Percentiles rank a stretch among this genome's conserved stretches.
Evolutionary conservation across 2,329 filamentous ascomycete genomes (phyloP).

Genomic region (Akanthomyces uredinophilus): DNA sequence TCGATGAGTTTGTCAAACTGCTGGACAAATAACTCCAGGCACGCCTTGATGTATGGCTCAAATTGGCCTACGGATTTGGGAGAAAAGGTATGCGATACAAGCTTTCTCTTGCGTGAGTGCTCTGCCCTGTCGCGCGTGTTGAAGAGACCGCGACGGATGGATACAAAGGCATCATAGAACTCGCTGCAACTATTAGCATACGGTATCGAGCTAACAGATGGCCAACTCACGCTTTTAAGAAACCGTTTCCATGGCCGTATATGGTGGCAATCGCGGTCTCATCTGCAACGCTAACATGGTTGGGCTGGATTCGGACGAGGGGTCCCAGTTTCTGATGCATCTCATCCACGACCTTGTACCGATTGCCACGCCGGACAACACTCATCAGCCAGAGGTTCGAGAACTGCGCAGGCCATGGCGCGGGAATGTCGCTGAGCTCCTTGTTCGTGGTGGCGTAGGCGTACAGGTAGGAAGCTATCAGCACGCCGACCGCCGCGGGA

Average conservation of each 20-base stretch:
- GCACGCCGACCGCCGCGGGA: constrained; percentile 39
- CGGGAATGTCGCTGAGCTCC: constrained; percentile 51
- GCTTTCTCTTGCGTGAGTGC: constrained; percentile 85
- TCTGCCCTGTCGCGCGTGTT: constrained; percentile 79
- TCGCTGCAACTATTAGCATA: constrained; percentile 44
- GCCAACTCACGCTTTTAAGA: constrained; percentile 58
- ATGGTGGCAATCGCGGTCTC: constrained; percentile 69
- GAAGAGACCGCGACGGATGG: constrained; percentile 79
- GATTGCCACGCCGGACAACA: constrained; percentile 58
- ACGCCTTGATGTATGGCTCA: constrained; percentile 81
- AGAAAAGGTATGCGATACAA: constrained; percentile 80
- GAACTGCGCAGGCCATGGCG: constrained; percentile 60
- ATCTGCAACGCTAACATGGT: constrained; percentile 78
- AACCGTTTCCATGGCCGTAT: constrained; percentile 76
- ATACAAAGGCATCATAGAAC: constrained; percentile 90
- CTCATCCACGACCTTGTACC: constrained; percentile 61
- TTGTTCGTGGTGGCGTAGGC: constrained; percentile 53
- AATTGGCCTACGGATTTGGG: constrained; percentile 77
- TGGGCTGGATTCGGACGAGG: constrained; percentile 77
- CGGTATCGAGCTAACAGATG: accelerated
- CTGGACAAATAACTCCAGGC: constrained; percentile 66
- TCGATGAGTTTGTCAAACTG: constrained; percentile 64
- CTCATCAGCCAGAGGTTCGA: constrained; percentile 76
- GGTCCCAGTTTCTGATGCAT: constrained; percentile 71
- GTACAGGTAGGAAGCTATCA: constrained; percentile 52